Conservation (phyloP, 2,329 filamentous ascomycete species). For the Ciborinia camelliae region DNA sequence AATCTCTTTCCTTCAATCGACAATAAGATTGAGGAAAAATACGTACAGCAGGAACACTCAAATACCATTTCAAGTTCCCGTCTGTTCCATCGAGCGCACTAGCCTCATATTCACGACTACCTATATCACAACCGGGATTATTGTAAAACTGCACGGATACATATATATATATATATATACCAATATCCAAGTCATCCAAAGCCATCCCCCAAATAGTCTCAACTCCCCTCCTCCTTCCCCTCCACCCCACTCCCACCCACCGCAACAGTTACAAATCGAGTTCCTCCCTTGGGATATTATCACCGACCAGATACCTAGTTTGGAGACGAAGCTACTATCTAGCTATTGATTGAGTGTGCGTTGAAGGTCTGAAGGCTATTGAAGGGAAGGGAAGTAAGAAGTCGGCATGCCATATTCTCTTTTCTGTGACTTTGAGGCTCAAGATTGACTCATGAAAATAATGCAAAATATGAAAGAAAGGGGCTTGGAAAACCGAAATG, state of each 20-base stretch:
- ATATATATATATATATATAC: constrained; percentile 21
- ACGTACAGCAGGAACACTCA: constrained; percentile 37
- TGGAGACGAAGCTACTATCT: not conserved
- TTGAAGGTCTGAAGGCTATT: not conserved
- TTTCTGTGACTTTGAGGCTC: not conserved
- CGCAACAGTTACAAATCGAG: too few species aligned
- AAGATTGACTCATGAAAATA: not conserved
- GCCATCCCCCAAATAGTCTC: constrained; percentile 37
- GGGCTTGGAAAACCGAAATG: too few species aligned
- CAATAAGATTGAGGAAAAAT: not conserved
- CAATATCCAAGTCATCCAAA: constrained; percentile 42
- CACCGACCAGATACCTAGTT: not conserved
- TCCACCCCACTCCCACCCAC: too few species aligned
- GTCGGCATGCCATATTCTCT: not conserved
- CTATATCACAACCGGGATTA: constrained; percentile 39
- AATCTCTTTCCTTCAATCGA: not conserved
- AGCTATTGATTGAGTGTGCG: not conserved
- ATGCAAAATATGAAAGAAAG: not conserved
- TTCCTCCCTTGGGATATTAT: too few species aligned
- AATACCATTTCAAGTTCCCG: constrained; percentile 36
- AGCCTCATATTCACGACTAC: constrained; percentile 35
- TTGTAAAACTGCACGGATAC: constrained; percentile 45
- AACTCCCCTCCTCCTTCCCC: constrained; percentile 28
- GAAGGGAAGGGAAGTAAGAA: not conserved
- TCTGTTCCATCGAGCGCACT: constrained; percentile 25